Percentiles rank a stretch among this genome's conserved stretches.
phyloP scores from a whole-genome alignment of 2,329 filamentous ascomycete species.

The Phaeosphaeriaceae sp. region DNA sequence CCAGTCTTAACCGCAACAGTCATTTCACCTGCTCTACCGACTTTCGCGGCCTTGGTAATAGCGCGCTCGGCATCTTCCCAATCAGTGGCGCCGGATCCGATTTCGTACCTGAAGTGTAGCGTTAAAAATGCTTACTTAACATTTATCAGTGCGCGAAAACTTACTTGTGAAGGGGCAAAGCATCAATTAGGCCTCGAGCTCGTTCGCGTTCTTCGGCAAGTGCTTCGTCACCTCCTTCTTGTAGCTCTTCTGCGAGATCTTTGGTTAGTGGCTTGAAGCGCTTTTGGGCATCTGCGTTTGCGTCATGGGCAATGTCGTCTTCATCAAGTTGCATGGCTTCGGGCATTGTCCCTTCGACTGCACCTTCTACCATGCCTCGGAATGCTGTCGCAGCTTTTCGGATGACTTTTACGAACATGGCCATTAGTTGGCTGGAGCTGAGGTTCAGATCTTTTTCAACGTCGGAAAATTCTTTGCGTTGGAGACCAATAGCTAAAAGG shows the following conservation, averaged over 20 bases:
- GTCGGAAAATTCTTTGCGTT: constrained; percentile 84
- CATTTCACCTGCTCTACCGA: constrained; percentile 60
- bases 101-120: constrained; percentile 48
- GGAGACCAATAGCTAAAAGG: constrained; percentile 83
- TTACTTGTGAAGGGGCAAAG: constrained; percentile 85
- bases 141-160: constrained; percentile 31
- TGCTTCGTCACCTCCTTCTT: constrained; percentile 80
- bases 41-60: constrained; percentile 59
- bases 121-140: constrained; percentile 2
- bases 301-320: constrained; percentile 60
- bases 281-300: constrained; percentile 65
- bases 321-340: constrained; percentile 50
- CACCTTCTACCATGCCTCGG: constrained; percentile 73
- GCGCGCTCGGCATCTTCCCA: constrained; percentile 76
- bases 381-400: constrained; percentile 86
- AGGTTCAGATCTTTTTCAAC: constrained; percentile 80
- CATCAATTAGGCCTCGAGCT: constrained; percentile 87
- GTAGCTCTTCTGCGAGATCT: constrained; percentile 79
- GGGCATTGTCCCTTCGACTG: constrained; percentile 58
- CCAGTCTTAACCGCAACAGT: constrained; percentile 83
- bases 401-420: constrained; percentile 97
- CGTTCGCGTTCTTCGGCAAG: constrained; percentile 72
- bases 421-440: constrained; percentile 78
- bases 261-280: constrained; percentile 74
- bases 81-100: constrained; percentile 55